Evolutionary conservation across 495 filamentous ascomycete genomes (phyloP), one percentile per base, ranked within the genome.

Genomic region (Aspergillus ellipticus): DNA sequence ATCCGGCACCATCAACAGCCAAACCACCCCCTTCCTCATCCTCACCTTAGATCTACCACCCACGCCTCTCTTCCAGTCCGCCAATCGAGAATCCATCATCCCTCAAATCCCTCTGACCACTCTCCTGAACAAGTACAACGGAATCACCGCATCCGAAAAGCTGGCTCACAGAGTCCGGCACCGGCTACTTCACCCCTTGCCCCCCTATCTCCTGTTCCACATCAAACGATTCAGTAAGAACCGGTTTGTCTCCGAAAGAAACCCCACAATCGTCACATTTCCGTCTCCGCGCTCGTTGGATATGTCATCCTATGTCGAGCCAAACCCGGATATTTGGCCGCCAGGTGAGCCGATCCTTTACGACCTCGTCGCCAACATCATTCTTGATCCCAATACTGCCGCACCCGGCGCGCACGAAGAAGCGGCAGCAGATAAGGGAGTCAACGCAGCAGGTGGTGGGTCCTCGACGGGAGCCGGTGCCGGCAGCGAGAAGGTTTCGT

Each of bases 181-280:
- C 71, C 86, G 95, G 7, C 81, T 99, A 2, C 78, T 96, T 42
- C 94, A 96, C 66, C 95, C 95, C 1, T 80, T 97, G 0, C 94
- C 94, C 0, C 95, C 92, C 1, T 97, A 87, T 63, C 81, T 98
- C 16, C 77, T 95, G 33, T 93, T 98, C 75, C 92, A 97, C 73
- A 86, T 99, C 78, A 97, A 97, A 72, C 89, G 94, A 39, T 99
- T 99, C 82, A 88, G 84, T 63, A 83, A 86, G 55, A 99, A 99
- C 77, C 93, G 96, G 59, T 97, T 97, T 69, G 90, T 97, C 26
- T 78, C 85, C 3, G 95, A 99, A 72, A 88, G 94, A 31, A 99
- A 97, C 71, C 94, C 92, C 4, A 97, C 95, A 0, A 99, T 99
- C 66, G 94, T 99, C 53, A 97, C 92, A 8, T 97, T 97, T 73